Evolutionary conservation across 345 rosid genomes (phyloP).

Genomic region (Angophora floribunda): DNA sequence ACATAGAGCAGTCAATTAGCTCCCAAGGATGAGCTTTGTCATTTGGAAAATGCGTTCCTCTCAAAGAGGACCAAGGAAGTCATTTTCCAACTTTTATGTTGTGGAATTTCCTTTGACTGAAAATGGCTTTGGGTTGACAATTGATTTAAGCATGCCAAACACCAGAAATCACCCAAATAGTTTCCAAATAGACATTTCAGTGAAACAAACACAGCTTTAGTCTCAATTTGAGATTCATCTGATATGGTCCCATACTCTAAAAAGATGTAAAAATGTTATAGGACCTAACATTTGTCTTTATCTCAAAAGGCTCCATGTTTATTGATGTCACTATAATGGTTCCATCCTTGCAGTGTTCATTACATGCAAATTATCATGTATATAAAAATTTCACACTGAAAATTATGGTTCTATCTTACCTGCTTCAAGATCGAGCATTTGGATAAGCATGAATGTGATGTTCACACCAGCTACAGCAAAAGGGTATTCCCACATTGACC

Average conservation of each 20-base stretch:
- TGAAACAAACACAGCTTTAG: background rate
- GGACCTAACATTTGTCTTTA: background rate
- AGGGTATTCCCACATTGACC: constrained; percentile 99
- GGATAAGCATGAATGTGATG: constrained; percentile 96
- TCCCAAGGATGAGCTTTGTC: background rate
- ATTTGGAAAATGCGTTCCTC: background rate
- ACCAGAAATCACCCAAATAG: background rate
- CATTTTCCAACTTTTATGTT: background rate
- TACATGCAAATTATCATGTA: background rate
- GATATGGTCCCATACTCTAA: background rate
- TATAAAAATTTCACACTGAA: background rate
- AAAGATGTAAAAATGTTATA: background rate
- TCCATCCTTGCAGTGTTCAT: background rate
- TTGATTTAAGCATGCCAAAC: background rate
- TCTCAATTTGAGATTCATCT: background rate
- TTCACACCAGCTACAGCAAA: constrained; percentile 99
- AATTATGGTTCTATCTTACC: constrained; percentile 19
- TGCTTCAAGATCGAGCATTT: constrained; percentile 99
- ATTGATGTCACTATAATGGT: background rate
- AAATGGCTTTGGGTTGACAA: background rate
- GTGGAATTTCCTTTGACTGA: background rate
- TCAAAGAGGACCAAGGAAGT: background rate
- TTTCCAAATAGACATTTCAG: background rate
- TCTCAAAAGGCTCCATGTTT: background rate
- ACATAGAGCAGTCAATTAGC: background rate